Base-by-base conservation (phyloP, 257 asterid species). In the Agastache rugosa region DNA sequence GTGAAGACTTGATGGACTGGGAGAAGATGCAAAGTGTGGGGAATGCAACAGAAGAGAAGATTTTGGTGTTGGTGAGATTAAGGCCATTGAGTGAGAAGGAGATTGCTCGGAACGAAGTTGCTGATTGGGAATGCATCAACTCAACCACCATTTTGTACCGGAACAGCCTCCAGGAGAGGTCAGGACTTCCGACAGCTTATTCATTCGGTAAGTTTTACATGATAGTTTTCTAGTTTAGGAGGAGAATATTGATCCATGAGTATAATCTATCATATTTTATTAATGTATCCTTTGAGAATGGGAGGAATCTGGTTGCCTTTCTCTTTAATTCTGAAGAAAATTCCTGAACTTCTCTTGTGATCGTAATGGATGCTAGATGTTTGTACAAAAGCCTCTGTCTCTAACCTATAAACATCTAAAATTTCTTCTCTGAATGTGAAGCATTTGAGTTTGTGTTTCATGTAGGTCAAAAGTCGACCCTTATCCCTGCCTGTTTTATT, bases 81-180 rank as follows among this genome's bases (percentile, higher is more conserved):
- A 92, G 99, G 83, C 99, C 99, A 78, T 75, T 95, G 85, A 89
- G 88, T 79, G 99, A 95, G 73, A 95, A 91, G 85, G 99, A 95
- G 90, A 85, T 87, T 47, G 70, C 85, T 17, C 83, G 81, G 83
- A 88, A 81, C 29, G 99, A 95, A 81, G 98, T 95, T 73, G 85
- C 92, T 2, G 99, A 95, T 68, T 95, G 99, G 99, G 99, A 95
- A 81, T 95, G 99, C 87, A 91, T 95, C 77, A 95, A 95, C 74
- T 86, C 96, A 15, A 89, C 93, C 71, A 88, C 97, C 78, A 84
- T 92, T 82, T 84, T 95, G 91, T 95, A 90, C 83, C 72, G 99
- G 85, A 95, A 95, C 82, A 95, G 98, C 86, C 98, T 95, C 50
- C 98, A 88, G 84, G 99, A 95, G 83, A 83, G 98, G 72, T 89